Evolutionary conservation across 108 stramenopile species (phyloP), one percentile per base, ranked within the genome.

Genomic region (Skeletonema tropicum): DNA sequence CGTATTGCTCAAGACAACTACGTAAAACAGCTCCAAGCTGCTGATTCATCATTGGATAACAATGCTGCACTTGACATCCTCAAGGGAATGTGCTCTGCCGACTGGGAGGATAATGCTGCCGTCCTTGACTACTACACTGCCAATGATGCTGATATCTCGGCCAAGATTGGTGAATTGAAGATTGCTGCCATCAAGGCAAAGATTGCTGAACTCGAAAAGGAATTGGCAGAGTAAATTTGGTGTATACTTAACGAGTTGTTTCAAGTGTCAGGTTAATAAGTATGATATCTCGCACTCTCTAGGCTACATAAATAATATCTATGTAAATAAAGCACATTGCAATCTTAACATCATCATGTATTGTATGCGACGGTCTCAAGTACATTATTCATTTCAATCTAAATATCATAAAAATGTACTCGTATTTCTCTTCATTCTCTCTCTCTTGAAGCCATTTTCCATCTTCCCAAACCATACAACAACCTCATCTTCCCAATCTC

Each of bases 1-100:
- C 92, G 98, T 74, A 94, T 98, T 66, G 85, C 83, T 7, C 96
- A 97, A 78, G 96, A 97, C 73, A 89, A 88, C 81, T 83, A 89
- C 71, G 85, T 94, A 14, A 71, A 75, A 25, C 83, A 86, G 57
- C 52, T 97, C 63, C 68, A 71, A 64, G 77, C 84, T 59, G 85
- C 82, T 30, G 89, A 92, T 73, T 39, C 75, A 13, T 77, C 82
- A 13, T 42, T 92, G 71, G 74, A 69, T 66, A 75, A 58, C 36
- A 79, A 66, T 12, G 79, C 58, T 46, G 92, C 92, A n/a, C 58
- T 88, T 35, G 86, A 84, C 2, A 60, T 82, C 39, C 70, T 96
- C 59, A 70, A 87, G 75, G 64, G 55, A 9, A 70, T 92, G 82
- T 89, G 76, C 73, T 30, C 75, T 59, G 90, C 82, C 6, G 92